A percentile compares a stretch with the other conserved stretches of the same genome.
phyloP scores from a whole-genome alignment of 1,284 basidiomycete species.

The Hemileccinum hortonii region DNA sequence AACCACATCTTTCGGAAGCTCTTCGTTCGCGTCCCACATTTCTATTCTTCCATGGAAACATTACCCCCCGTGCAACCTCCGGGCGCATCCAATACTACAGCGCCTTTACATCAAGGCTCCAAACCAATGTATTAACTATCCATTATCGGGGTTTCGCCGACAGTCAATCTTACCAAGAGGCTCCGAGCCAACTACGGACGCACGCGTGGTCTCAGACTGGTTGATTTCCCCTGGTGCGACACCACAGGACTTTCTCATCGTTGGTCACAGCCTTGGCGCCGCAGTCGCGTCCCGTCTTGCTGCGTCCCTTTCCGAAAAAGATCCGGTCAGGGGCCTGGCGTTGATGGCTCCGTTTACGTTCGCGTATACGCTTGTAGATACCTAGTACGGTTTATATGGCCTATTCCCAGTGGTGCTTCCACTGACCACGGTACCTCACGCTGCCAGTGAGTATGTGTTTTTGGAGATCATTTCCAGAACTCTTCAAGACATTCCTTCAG shows the following conservation, averaged over 20 bases:
- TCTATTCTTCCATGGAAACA: conserved; percentile 91
- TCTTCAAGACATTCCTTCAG: conserved; percentile 55
- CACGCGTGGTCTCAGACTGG: conserved; percentile 81
- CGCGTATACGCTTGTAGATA: conserved; percentile 62
- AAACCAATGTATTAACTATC: conserved; percentile 77
- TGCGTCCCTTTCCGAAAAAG: conserved; percentile 56
- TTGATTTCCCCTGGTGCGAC: conserved; percentile 58
- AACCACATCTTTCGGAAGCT: conserved; percentile 42
- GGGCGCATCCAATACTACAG: conserved; percentile 66
- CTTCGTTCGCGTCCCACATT: conserved; percentile 69
- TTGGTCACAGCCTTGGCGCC: conserved; percentile 84
- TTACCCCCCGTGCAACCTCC: conserved; percentile 67
- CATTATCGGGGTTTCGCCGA: conserved; percentile 96
- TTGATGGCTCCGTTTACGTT: conserved; percentile 79
- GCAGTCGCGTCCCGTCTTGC: conserved; percentile 69
- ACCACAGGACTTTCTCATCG: conserved; percentile 61
- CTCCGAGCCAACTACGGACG: conserved; percentile 77
- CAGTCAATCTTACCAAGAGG: conserved; percentile 76
- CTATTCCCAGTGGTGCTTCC: conserved; percentile 71
- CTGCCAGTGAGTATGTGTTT: conserved; percentile 54
- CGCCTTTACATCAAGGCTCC: conserved; percentile 59
- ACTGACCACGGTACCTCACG: conserved; percentile 66
- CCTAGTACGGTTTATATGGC: conserved; percentile 71
- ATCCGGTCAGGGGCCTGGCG: conserved; percentile 60
- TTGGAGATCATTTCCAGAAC: conserved; percentile 37